Evolutionary conservation across 768 basidiomycete genomes (phyloP), one percentile per base, ranked within the genome.

Genomic region (Podaxis carcinomalis): DNA sequence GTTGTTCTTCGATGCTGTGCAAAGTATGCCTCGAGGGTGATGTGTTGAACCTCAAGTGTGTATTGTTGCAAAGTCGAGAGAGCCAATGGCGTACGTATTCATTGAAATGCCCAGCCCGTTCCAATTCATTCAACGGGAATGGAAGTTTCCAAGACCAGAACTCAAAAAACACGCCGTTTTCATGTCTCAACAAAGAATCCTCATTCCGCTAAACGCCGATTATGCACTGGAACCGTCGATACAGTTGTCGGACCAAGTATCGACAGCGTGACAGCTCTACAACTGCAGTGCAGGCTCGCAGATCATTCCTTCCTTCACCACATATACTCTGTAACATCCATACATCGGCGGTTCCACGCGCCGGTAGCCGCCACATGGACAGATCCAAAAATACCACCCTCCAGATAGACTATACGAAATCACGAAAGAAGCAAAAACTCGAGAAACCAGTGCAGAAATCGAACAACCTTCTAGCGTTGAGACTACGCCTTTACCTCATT

Each of bases 401-500:
- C 32, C 32, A 32, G 32, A 32, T 32, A 32, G 32, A 32, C 32
- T 32, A 32, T 32, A 32, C 32, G 1, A 44, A 7, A 44, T 7
- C 42, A 16, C 42, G n/a, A 16, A 44, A 44, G 19, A 44, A 14
- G 14, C 3, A 44, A 44, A 16, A 44, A 16, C 6, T 32, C 32
- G n/a, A 13, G 19, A 44, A 44, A n/a, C 42, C 14, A 14, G 42
- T 19, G n/a, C 2, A 44, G n/a, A 44, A 44, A 7, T 40, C 14
- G 19, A 44, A 19, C 3, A 44, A n/a, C 19, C 14, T 44, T 44
- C 42, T n/a, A 44, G n/a, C 16, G 2, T 44, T 19, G 19, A 16
- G n/a, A 44, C n/a, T 16, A 44, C 10, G 13, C 21, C 9, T 13
- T 23, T 5, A 49, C 47, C 74, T 66, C 73, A 77, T 49, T 72